Evolutionary conservation across 139 green algal species (phyloP), one percentile per base, ranked within the genome.

Genomic region (Marvania coccoides): DNA sequence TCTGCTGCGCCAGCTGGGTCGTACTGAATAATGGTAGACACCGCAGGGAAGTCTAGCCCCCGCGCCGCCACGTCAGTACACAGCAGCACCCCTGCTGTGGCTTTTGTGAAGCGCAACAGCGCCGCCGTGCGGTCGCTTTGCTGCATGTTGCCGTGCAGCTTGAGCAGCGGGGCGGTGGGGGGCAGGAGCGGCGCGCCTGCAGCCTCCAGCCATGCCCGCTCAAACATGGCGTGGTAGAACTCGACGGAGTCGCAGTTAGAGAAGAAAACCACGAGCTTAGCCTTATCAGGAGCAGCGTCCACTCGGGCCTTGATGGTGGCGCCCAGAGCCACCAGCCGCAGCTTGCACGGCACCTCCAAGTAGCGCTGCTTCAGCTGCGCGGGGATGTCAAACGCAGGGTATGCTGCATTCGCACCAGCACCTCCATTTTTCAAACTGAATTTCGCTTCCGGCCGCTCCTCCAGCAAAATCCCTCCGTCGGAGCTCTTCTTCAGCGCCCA

Each of bases 191-290:
- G 65, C 48, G 36, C 30, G 6, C 71, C 70, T 7, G 67, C 60
- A 15, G 64, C 56, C 36, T 60, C 19, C 29, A 65, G 23, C 69
- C 65, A 70, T 23, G 45, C 69, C 37, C 65, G 29, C 9, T 64
- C 39, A 31, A 95, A 68, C 36, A 93, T 46, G 26, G 66, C 39
- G 63, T 93, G 78, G 31, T 86, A 76, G 63, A 87, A 91, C 45
- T 98, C 92, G 23, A 97, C 93, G 5, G 73, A 73, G 35, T 92
- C 89, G 47, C 91, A 97, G 55, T 71, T 91, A 13, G 88, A 94
- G 45, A 98, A 59, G 69, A 99, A 99, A 3, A 97, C 86, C 14
- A 99, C 87, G 15, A 88, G 60, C 73, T 97, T 95, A 12, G 31
- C 35, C 7, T 15, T 28, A 30, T 2, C 33, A 6, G 40, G 42